Evolutionary conservation across 306 rosid genomes (phyloP).

Genomic region (Sindora glabra): DNA sequence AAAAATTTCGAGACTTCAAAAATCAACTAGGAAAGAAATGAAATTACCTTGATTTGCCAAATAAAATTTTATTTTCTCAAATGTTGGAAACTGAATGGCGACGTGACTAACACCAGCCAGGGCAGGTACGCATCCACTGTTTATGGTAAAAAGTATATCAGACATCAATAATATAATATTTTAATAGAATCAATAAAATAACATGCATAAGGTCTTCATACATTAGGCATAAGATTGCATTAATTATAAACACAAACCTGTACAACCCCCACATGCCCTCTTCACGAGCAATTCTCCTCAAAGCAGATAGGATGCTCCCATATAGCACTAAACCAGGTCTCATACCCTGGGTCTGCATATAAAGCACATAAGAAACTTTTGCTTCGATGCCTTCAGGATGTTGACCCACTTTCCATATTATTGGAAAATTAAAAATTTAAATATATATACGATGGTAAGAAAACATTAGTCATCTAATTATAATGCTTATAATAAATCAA

Average conservation of each 20-base stretch:
- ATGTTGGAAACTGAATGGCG: constrained; percentile 80
- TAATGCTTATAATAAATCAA: not conserved
- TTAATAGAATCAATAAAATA: too few relatives aligned
- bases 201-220: not conserved
- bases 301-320: constrained; percentile 62
- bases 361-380: constrained; percentile 1
- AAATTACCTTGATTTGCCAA: constrained; percentile 61
- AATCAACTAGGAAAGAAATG: not conserved
- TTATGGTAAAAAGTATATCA: constrained; percentile 12
- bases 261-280: constrained; percentile 88
- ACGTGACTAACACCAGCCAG: constrained; percentile 88
- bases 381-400: not conserved
- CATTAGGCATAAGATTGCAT: not conserved
- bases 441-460: not conserved
- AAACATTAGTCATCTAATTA: not conserved
- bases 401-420: too few relatives aligned
- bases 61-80: constrained; percentile 62
- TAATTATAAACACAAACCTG: constrained; percentile 44
- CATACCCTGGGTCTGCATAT: constrained; percentile 73
- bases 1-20: not conserved
- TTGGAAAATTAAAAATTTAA: too few relatives aligned
- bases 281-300: constrained; percentile 82
- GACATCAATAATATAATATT: constrained; percentile 2
- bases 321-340: constrained; percentile 68
- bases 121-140: constrained; percentile 88